Evolutionary conservation across 1,284 basidiomycete genomes (phyloP).

Genomic region (Crepidotus sp.): DNA sequence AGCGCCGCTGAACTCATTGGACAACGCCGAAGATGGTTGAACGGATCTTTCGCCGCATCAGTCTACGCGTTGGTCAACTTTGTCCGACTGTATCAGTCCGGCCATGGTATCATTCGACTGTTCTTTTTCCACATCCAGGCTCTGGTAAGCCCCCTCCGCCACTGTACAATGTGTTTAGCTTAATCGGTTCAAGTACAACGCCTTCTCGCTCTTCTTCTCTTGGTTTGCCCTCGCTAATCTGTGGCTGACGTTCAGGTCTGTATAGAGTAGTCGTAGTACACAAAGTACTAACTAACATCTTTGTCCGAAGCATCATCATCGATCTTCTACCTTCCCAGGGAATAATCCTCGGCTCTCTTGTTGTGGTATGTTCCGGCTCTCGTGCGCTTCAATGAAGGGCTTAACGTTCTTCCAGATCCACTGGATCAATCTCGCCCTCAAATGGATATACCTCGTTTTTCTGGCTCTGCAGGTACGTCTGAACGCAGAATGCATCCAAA

Average conservation of each 20-base stretch:
- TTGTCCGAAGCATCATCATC: no score
- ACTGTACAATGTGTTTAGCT: no score
- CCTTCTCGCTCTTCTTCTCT: conserved; percentile 75
- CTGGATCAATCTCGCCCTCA: conserved; percentile 78
- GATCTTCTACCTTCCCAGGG: no score
- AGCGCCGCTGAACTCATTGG: conserved; percentile 86
- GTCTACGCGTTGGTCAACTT: conserved; percentile 97
- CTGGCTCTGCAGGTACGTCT: conserved; percentile 76
- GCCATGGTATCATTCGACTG: conserved; percentile 81
- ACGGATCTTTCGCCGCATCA: conserved; percentile 94
- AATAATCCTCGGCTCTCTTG: conserved; percentile 52
- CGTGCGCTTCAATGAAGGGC: no score
- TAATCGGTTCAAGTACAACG: conserved; percentile 50
- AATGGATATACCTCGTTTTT: conserved; percentile 86
- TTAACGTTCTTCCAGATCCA: no score
- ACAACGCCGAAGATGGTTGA: conserved; percentile 93
- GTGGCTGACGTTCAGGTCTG: conserved; percentile 94
- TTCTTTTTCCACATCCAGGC: conserved; percentile 95
- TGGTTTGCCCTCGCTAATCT: conserved; percentile 92
- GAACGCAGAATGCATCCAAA: no score
- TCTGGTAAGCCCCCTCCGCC: conserved; percentile 42
- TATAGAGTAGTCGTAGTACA: no score
- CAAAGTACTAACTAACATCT: no score
- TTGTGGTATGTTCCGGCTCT: no score
- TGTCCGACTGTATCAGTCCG: conserved; percentile 81